These are phyloP conservation scores for Paraphoma chrysanthemicola DNA, from an alignment of 2,329 filamentous ascomycete species.

Conservation along the genomic window DNA sequence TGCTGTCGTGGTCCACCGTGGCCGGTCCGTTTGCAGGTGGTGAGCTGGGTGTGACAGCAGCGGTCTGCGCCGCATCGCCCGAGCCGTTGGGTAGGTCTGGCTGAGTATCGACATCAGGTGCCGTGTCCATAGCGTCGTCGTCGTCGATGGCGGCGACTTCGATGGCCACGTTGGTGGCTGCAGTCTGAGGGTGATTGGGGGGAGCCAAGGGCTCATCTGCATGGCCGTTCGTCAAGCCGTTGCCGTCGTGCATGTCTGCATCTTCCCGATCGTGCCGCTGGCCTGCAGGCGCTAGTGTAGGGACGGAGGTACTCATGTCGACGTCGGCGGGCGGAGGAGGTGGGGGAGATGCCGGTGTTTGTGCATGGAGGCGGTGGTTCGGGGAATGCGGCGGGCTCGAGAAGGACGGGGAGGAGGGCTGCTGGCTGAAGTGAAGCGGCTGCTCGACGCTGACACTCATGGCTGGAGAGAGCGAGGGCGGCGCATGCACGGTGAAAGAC, in stretches of 20 bases:
- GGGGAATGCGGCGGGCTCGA: constrained; percentile 41
- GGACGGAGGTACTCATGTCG: constrained; percentile 43
- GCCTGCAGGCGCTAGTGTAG: constrained; percentile 38
- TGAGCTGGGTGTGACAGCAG: constrained; percentile 18
- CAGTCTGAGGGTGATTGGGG: constrained; percentile 12
- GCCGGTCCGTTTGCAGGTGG: constrained; percentile 18
- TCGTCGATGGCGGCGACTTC: constrained; percentile 41
- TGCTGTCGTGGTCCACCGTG: constrained; percentile 11
- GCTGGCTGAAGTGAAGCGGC: constrained; percentile 47
- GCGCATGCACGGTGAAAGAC: constrained; percentile 14
- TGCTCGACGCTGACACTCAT: constrained; percentile 52
- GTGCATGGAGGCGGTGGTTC: constrained; percentile 33
- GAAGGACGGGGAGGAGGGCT: constrained; percentile 42
- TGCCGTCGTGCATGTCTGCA: constrained; percentile 43
- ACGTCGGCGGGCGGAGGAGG: constrained; percentile 32
- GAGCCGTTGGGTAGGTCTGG: constrained; percentile 32
- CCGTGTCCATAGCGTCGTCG: constrained; percentile 51
- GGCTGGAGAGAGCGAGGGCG: constrained; percentile 18
- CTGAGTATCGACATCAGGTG: constrained; percentile 38
- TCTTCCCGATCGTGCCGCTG: constrained; percentile 48
- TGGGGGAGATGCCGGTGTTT: constrained; percentile 32
- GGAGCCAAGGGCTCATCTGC: constrained; percentile 4
- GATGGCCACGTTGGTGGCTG: constrained; percentile 29
- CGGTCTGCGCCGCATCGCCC: constrained; percentile 16
- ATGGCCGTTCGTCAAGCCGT: constrained; percentile 24